phyloP scores from a whole-genome alignment of 2,329 filamentous ascomycete species.

The Lachnellula subtilissima region DNA sequence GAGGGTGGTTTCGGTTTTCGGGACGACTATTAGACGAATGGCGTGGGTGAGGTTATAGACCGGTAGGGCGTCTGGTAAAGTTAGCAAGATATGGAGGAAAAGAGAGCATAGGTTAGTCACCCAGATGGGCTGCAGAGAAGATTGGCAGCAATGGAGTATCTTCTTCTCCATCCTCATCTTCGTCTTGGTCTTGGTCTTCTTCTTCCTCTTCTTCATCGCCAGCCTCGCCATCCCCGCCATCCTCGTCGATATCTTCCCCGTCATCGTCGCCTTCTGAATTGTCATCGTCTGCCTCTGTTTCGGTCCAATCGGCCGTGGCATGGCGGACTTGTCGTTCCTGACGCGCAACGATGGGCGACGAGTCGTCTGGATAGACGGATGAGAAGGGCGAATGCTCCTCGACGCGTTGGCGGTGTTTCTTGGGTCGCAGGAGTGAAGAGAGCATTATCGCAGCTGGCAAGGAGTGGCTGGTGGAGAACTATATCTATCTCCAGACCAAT shows the following conservation, averaged over 20 bases:
- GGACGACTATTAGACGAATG: slow-evolving; percentile 77
- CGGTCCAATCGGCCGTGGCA: slow-evolving; percentile 61
- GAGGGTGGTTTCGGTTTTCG: slow-evolving; percentile 84
- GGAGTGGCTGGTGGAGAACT: background rate
- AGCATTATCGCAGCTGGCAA: slow-evolving; percentile 24
- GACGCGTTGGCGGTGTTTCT: slow-evolving; percentile 28
- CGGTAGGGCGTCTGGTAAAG: slow-evolving; percentile 66
- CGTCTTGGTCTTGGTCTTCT: slow-evolving; percentile 32
- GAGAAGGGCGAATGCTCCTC: slow-evolving; percentile 31
- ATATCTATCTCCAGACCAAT: background rate
- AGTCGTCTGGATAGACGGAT: slow-evolving; percentile 28
- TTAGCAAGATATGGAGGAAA: slow-evolving; percentile 22
- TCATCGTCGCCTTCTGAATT: slow-evolving; percentile 17
- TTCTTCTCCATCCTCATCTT: slow-evolving; percentile 34
- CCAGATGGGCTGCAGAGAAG: slow-evolving; percentile 74
- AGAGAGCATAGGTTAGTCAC: slow-evolving; percentile 39
- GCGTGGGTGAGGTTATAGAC: slow-evolving; percentile 88
- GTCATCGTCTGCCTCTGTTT: slow-evolving; percentile 51
- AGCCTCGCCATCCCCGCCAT: slow-evolving; percentile 25
- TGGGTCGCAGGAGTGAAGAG: slow-evolving; percentile 34
- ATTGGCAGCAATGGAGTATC: slow-evolving; percentile 62
- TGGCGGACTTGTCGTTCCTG: slow-evolving; percentile 21
- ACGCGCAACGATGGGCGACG: slow-evolving; percentile 21
- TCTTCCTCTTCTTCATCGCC: slow-evolving; percentile 22
- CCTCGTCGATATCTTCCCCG: slow-evolving; percentile 18